Evolutionary conservation across 2,329 filamentous ascomycete genomes (phyloP).

Genomic region (Aspergillus jensenii): DNA sequence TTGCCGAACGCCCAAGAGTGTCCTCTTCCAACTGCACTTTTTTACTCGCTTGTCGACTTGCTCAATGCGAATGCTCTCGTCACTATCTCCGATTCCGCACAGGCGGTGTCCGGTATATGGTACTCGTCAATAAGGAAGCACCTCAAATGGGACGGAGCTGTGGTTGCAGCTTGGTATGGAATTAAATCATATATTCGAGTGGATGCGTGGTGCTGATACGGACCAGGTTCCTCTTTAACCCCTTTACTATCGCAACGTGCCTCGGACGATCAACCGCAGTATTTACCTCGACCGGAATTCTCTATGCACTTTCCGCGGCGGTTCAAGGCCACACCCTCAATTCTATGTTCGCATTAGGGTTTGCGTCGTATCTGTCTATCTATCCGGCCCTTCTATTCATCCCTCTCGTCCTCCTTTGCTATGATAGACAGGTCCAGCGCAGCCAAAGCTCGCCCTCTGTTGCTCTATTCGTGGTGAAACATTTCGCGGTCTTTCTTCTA

Average conservation of each 20-base stretch:
- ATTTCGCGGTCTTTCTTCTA: constrained; percentile 53
- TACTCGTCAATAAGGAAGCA: constrained; percentile 77
- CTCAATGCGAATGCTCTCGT: constrained; percentile 77
- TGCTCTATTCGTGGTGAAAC: constrained; percentile 54
- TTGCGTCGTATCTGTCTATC: constrained; percentile 88
- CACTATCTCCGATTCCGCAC: constrained; percentile 77
- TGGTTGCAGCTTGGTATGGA: constrained; percentile 74
- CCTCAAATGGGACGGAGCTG: constrained; percentile 70
- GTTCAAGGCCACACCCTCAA: constrained; percentile 70
- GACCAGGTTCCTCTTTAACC: constrained; percentile 86
- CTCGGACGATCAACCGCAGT: constrained; percentile 84
- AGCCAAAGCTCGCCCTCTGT: constrained; percentile 30
- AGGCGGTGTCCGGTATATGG: constrained; percentile 69
- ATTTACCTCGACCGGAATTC: constrained; percentile 84
- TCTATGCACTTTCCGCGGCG: constrained; percentile 79
- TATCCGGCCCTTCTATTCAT: constrained; percentile 86
- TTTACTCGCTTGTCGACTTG: constrained; percentile 81
- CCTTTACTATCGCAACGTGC: constrained; percentile 88
- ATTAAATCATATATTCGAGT: background rate
- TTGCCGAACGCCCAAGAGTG: constrained; percentile 68
- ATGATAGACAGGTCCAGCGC: constrained; percentile 59
- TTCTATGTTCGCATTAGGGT: constrained; percentile 78
- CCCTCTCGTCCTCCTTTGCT: constrained; percentile 76
- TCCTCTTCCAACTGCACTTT: constrained; percentile 72
- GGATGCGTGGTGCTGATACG: constrained; percentile 4